phyloP scores from a whole-genome alignment of 2,329 filamentous ascomycete species.

The Botrytis galanthina region DNA sequence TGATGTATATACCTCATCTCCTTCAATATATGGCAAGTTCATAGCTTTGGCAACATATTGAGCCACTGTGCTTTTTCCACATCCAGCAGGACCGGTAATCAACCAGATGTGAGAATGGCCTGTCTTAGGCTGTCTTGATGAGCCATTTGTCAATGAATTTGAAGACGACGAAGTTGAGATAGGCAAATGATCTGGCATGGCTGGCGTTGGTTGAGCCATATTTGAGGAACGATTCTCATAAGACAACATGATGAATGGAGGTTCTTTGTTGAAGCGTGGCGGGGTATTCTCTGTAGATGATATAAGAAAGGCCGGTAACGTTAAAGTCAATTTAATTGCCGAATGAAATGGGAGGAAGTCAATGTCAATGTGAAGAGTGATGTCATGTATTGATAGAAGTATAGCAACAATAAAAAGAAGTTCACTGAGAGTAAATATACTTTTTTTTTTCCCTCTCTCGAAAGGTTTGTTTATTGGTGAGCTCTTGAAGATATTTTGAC shows the following conservation, averaged over 20 bases:
- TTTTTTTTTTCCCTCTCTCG: not conserved
- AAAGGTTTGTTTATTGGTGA: not conserved
- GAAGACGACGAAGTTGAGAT: slow-evolving; percentile 25
- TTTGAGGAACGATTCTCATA: slow-evolving; percentile 33
- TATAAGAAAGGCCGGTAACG: slow-evolving; percentile 3
- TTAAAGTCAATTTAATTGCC: not conserved
- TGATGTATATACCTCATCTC: slow-evolving; percentile 62
- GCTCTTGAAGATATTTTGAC: not conserved
- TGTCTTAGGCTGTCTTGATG: slow-evolving; percentile 27
- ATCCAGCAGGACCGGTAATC: slow-evolving; percentile 75
- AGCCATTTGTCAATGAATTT: slow-evolving; percentile 26
- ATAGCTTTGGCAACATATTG: slow-evolving; percentile 61
- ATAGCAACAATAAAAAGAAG: slow-evolving; percentile 3
- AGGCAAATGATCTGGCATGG: slow-evolving; percentile 33
- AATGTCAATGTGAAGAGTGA: not conserved
- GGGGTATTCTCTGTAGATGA: not conserved
- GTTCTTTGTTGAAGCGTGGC: not conserved
- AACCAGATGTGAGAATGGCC: slow-evolving; percentile 70
- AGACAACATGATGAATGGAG: slow-evolving; percentile 32
- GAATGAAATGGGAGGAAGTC: not conserved
- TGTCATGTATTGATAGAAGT: not conserved
- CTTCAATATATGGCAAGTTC: slow-evolving; percentile 69
- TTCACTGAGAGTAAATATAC: not conserved
- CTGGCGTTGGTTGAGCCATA: slow-evolving; percentile 31
- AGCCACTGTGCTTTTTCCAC: slow-evolving; percentile 75